A percentile compares a stretch with the other conserved stretches of the same genome.
Conservation (phyloP, 1,284 basidiomycete genomes). For the Puccinia novopanici region DNA sequence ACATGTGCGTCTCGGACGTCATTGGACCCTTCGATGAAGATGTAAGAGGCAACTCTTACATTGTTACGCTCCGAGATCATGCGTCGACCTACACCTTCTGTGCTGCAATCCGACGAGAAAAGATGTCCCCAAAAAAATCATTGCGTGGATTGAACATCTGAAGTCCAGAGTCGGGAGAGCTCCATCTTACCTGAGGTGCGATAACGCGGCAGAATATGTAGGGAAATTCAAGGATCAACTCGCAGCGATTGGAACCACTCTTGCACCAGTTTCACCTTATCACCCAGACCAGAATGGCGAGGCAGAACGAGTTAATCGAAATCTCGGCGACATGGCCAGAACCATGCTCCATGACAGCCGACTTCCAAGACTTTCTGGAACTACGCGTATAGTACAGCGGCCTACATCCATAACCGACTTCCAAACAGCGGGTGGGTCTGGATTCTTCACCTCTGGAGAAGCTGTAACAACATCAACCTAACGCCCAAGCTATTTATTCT, state of each 20-base stretch:
- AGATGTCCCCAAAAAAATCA: neutral
- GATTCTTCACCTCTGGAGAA: neutral
- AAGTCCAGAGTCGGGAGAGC: neutral
- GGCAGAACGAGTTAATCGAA: neutral
- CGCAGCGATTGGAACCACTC: neutral
- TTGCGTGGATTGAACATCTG: neutral
- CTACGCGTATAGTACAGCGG: neutral
- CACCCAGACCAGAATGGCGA: conserved; percentile 20
- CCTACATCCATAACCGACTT: neutral
- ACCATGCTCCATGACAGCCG: neutral
- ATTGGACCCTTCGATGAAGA: neutral
- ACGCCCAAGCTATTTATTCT: neutral
- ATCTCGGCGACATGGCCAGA: neutral
- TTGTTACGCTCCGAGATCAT: neutral
- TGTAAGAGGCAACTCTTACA: neutral
- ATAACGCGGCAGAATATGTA: neutral
- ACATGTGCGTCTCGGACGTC: neutral
- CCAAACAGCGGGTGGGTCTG: neutral
- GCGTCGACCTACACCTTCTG: too few relatives aligned
- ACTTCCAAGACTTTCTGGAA: neutral
- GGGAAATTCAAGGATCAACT: neutral
- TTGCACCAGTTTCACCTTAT: neutral
- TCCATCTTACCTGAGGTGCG: neutral
- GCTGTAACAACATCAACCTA: neutral
- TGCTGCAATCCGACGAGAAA: too few relatives aligned